These are phyloP conservation scores for Saccharomyces paradoxus DNA, from an alignment of 805 yeast genomes.

Conservation along the genomic window DNA sequence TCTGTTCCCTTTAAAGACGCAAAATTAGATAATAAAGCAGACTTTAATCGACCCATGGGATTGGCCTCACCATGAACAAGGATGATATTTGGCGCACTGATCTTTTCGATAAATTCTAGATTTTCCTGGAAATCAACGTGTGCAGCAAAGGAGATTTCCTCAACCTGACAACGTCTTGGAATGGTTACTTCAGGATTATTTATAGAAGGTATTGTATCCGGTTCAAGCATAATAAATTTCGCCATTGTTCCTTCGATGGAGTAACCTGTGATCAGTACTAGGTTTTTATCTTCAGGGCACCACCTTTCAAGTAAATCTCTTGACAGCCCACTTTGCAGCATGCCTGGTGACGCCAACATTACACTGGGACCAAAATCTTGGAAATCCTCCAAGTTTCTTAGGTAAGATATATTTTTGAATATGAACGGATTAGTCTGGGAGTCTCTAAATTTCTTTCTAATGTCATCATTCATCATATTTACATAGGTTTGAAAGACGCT, in stretches of 20 bases:
- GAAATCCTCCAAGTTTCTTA: slow-evolving; percentile 71
- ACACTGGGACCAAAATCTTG: slow-evolving; percentile 95
- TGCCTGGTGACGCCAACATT: slow-evolving; percentile 94
- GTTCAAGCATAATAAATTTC: slow-evolving; percentile 77
- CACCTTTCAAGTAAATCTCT: slow-evolving; percentile 86
- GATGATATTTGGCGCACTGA: slow-evolving; percentile 77
- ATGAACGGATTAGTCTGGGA: slow-evolving; percentile 83
- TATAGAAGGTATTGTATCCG: slow-evolving; percentile 78
- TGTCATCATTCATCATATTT: slow-evolving; percentile 93
- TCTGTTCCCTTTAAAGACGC: slow-evolving; percentile 74
- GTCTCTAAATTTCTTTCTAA: slow-evolving; percentile 65
- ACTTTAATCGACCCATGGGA: slow-evolving; percentile 96
- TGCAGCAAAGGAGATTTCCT: slow-evolving; percentile 97
- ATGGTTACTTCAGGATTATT: slow-evolving; percentile 74
- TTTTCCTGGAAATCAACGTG: slow-evolving; percentile 96
- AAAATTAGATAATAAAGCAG: slow-evolving; percentile 84
- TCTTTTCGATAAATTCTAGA: slow-evolving; percentile 79
- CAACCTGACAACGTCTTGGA: slow-evolving; percentile 80
- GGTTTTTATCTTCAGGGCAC: slow-evolving; percentile 93
- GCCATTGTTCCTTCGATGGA: slow-evolving; percentile 99
- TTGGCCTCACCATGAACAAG: slow-evolving; percentile 95
- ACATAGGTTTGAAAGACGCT: slow-evolving; percentile 95
- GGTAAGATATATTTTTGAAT: slow-evolving; percentile 74
- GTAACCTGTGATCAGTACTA: slow-evolving; percentile 87
- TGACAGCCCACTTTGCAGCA: slow-evolving; percentile 94